Conservation (phyloP, 1,284 basidiomycete species). For the Meripilus lineatus region DNA sequence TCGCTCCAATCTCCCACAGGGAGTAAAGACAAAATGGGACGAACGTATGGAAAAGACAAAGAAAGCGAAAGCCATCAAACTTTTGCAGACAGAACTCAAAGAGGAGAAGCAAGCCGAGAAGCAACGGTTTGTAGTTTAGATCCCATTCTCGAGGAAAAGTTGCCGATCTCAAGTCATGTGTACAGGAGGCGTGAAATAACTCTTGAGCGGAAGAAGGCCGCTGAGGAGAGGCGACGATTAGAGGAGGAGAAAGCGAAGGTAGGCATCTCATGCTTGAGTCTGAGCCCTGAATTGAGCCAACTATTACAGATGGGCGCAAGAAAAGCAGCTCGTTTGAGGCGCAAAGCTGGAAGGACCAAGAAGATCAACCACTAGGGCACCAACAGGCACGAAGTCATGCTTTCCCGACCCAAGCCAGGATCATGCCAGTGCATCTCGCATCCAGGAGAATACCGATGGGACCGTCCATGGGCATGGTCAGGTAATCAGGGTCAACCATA, state of each 20-base stretch:
- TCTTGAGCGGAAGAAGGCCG: slow-evolving; percentile 60
- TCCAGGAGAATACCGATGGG: background rate
- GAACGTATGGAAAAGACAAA: slow-evolving; percentile 65
- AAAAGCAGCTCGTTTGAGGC: slow-evolving; percentile 65
- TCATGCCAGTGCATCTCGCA: background rate
- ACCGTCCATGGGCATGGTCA: background rate
- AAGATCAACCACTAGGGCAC: slow-evolving; percentile 62
- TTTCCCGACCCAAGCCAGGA: background rate
- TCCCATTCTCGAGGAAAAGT: background rate
- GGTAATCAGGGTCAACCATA: background rate
- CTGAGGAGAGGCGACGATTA: slow-evolving; percentile 63
- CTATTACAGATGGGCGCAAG: slow-evolving; percentile 65
- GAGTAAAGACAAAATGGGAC: slow-evolving; percentile 66
- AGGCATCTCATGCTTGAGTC: slow-evolving; percentile 14
- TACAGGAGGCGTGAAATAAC: slow-evolving; percentile 64
- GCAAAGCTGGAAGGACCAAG: slow-evolving; percentile 68
- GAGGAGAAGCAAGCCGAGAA: slow-evolving; percentile 71
- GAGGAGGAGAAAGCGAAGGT: slow-evolving; percentile 74
- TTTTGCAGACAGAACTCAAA: slow-evolving; percentile 65
- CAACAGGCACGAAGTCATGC: background rate
- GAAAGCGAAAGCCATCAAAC: slow-evolving; percentile 63
- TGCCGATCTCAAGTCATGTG: too few relatives aligned
- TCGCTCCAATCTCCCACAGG: slow-evolving; percentile 61
- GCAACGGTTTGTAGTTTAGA: slow-evolving; percentile 39
- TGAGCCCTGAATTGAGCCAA: background rate